phyloP scores from a whole-genome alignment of 2,329 filamentous ascomycete genomes.

The Harringtonia aguacate region DNA sequence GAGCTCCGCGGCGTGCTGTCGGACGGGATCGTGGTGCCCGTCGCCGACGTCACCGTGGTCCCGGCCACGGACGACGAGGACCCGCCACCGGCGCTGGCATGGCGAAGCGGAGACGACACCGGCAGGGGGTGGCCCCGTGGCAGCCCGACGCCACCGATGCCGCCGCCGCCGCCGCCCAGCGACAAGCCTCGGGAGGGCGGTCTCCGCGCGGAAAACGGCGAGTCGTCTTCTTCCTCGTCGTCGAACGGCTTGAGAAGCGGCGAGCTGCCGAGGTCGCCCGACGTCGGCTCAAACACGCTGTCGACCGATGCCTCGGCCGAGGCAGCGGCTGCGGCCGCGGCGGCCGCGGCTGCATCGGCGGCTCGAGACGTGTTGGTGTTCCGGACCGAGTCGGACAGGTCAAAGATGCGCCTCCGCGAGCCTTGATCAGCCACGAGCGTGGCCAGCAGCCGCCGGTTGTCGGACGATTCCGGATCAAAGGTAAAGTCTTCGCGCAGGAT shows the following conservation, averaged over 20 bases:
- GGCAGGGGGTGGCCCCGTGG: constrained; percentile 6
- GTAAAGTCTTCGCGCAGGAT: constrained; percentile 73
- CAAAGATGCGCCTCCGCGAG: constrained; percentile 51
- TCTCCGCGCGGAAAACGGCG: background rate
- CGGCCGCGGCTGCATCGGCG: constrained; percentile 5
- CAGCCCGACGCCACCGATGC: too few species aligned
- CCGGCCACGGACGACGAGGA: constrained; percentile 45
- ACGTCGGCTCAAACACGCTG: constrained; percentile 75
- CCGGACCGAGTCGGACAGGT: constrained; percentile 57
- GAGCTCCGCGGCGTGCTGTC: constrained; percentile 59
- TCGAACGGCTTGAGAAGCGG: constrained; percentile 52
- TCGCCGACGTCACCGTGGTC: constrained; percentile 53
- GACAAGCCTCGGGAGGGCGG: background rate
- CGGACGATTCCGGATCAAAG: constrained; percentile 63
- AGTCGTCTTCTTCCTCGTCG: constrained; percentile 17
- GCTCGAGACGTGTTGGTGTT: constrained; percentile 3
- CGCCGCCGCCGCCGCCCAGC: background rate
- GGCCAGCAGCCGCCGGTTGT: constrained; percentile 57
- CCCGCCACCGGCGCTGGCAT: constrained; percentile 3
- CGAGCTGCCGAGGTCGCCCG: constrained; percentile 67
- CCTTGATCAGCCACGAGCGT: constrained; percentile 47
- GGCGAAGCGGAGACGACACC: constrained; percentile 3
- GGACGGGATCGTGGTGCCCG: constrained; percentile 40
- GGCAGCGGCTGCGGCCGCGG: constrained; percentile 21
- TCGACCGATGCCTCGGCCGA: constrained; percentile 41